phyloP scores from a whole-genome alignment of 108 stramenopile species.

The Nannochloropsis gaditana region DNA sequence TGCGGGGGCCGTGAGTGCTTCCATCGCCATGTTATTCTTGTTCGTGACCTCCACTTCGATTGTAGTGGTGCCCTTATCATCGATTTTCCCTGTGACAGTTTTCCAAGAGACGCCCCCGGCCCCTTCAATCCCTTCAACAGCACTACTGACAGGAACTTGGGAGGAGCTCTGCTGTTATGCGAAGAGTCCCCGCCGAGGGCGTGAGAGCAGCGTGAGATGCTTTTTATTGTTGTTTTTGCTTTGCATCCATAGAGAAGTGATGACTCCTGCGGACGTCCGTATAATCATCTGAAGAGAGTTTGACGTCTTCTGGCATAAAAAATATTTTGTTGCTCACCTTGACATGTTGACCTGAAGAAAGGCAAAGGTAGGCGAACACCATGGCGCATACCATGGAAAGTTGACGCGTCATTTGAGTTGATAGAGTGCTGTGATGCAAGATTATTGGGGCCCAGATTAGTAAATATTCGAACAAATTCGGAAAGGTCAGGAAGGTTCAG shows the following conservation, averaged over 20 bases:
- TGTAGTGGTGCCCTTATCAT: not conserved
- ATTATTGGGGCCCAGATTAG: not conserved
- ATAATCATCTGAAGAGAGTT: too few species aligned
- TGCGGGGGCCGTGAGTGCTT: too few species aligned
- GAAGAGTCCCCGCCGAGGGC: not conserved
- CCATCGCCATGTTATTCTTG: too few species aligned
- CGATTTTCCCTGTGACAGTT: not conserved
- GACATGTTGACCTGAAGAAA: not conserved
- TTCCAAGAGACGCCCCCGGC: not conserved
- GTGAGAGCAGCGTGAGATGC: not conserved
- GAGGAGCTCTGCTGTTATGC: not conserved
- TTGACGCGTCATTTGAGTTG: not conserved
- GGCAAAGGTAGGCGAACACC: not conserved
- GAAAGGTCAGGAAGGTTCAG: too few species aligned
- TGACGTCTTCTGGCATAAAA: too few species aligned
- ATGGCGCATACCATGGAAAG: not conserved
- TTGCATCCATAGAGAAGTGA: not conserved
- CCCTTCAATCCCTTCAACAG: not conserved
- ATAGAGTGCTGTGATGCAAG: not conserved
- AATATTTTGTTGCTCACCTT: not conserved
- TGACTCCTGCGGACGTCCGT: too few species aligned
- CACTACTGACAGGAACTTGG: not conserved
- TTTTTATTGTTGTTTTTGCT: not conserved
- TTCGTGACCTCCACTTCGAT: not conserved
- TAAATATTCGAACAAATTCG: not conserved